Evolutionary conservation across 192 early-diverging fungal species (phyloP), one percentile per base, ranked within the genome.

Genomic region (Backusella psychrophila): DNA sequence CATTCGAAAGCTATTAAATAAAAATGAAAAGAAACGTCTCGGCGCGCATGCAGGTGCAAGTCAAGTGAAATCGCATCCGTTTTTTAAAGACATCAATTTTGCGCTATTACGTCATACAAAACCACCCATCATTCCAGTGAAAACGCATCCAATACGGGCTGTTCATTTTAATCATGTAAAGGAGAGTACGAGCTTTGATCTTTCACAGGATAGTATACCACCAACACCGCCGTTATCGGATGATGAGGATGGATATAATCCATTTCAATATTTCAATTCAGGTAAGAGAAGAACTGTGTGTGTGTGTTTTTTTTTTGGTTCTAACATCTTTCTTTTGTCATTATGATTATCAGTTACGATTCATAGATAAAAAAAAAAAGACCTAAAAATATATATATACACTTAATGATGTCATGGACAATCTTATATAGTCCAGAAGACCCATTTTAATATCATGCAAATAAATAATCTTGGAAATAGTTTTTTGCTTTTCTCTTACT

Each of bases 51-150:
- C 94, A 0, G 98, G 98, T 8, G 98, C 97, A 0, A 88, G 93
- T 7, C 97, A 99, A 80, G 90, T 99, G 46, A 99, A 99, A 83
- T 82, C 84, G 34, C 96, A 99, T 77, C 81, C 90, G 35, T 98
- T 94, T 78, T 99, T 99, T 83, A 94, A 93, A 76, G 89, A 84
- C 69, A 89, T 95, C 31, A 94, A 95, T 49, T 99, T 97, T 96
- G 97, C 96, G 0, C 84, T 98, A 34, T 79, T 99, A 71, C 86
- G 96, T 46, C 91, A 98, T 86, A 81, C 87, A 73, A 39, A 68
- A 35, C 96, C 96, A 39, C 96, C 96, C 8, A 96, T 98, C 70
- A 82, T 95, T 42, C 96, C 96, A 1, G 53, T 74, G 1, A 72
- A 46, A 17, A 38, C 68, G 8, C 75, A 70, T 29, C 53, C 74